phyloP scores from a whole-genome alignment of 2,329 filamentous ascomycete species.

The Phoma sp. region DNA sequence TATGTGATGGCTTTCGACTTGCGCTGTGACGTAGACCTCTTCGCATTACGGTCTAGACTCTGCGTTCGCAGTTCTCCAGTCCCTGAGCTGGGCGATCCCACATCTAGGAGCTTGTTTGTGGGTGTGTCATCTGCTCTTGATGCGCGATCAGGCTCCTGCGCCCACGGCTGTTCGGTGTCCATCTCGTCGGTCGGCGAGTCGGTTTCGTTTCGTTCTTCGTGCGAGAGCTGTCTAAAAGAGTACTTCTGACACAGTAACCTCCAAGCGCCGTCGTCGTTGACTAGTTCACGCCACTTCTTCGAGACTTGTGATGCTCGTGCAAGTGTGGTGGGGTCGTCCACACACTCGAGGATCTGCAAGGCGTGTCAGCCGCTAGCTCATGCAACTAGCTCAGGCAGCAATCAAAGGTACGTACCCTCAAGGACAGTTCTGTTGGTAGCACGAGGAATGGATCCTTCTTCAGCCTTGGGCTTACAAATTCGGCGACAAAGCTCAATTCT shows the following conservation, averaged over 20 bases:
- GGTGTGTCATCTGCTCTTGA: constrained; percentile 36
- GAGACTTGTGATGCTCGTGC: constrained; percentile 97
- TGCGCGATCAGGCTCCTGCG: constrained; percentile 34
- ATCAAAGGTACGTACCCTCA: constrained; percentile 68
- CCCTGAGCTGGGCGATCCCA: constrained; percentile 52
- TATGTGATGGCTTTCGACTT: constrained; percentile 79
- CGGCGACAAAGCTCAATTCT: constrained; percentile 92
- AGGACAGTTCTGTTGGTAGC: constrained; percentile 89
- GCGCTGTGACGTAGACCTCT: constrained; percentile 39
- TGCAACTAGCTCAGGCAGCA: constrained; percentile 7
- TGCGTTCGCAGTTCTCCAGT: constrained; percentile 59
- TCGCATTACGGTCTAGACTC: constrained; percentile 63
- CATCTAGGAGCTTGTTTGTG: constrained; percentile 39
- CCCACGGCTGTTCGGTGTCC: constrained; percentile 37
- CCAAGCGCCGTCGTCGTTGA: constrained; percentile 98
- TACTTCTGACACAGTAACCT: constrained; percentile 97
- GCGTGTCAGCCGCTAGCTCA: constrained; percentile 23
- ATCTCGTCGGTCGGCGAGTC: constrained; percentile 37
- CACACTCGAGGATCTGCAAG: constrained; percentile 87
- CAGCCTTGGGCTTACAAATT: constrained; percentile 90
- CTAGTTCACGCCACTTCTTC: constrained; percentile 86
- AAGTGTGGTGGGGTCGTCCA: constrained; percentile 94
- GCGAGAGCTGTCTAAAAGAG: constrained; percentile 73
- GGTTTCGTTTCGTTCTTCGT: constrained; percentile 49
- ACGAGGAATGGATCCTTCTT: constrained; percentile 97